A percentile compares a stretch with the other conserved stretches of the same genome.
These are phyloP conservation scores for Phytophthora parvispora DNA, from an alignment of 352 stramenopile species.

Conservation along the genomic window DNA sequence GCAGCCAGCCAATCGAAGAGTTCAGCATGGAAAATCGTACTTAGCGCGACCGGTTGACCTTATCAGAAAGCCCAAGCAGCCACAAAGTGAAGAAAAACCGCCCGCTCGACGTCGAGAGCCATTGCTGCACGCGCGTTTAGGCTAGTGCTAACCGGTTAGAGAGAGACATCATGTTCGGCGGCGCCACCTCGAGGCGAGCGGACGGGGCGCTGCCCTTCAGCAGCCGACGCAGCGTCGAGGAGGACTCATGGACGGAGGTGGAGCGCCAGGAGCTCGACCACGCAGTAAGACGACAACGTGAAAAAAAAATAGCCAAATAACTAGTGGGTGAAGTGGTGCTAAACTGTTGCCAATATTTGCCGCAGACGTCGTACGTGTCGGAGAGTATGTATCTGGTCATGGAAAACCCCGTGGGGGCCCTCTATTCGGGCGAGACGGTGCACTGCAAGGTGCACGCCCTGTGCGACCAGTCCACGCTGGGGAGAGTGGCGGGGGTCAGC, in stretches of 20 bases:
- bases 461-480: conserved; percentile 66
- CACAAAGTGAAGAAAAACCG: conserved; percentile 7
- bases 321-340: neutral
- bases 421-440: conserved; percentile 76
- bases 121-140: neutral
- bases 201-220: conserved; percentile 10
- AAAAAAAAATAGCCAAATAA: neutral
- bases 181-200: conserved; percentile 3
- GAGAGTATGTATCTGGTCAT: conserved; percentile 88
- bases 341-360: conserved; percentile 5
- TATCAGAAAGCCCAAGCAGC: conserved; percentile 21
- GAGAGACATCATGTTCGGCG: conserved; percentile 27
- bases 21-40: conserved; percentile 19
- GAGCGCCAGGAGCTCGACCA: conserved; percentile 84
- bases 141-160: neutral
- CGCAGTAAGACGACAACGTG: conserved; percentile 49
- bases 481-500: conserved; percentile 36
- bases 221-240: conserved; percentile 52
- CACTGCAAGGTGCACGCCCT: conserved; percentile 80
- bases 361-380: conserved; percentile 78
- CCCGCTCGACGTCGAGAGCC: neutral
- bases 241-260: conserved; percentile 89
- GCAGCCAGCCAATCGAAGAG: conserved; percentile 14
- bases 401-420: conserved; percentile 60
- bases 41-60: conserved; percentile 11